Base-by-base conservation (phyloP, 352 stramenopile species). In the Globisporangium sylvaticum region DNA sequence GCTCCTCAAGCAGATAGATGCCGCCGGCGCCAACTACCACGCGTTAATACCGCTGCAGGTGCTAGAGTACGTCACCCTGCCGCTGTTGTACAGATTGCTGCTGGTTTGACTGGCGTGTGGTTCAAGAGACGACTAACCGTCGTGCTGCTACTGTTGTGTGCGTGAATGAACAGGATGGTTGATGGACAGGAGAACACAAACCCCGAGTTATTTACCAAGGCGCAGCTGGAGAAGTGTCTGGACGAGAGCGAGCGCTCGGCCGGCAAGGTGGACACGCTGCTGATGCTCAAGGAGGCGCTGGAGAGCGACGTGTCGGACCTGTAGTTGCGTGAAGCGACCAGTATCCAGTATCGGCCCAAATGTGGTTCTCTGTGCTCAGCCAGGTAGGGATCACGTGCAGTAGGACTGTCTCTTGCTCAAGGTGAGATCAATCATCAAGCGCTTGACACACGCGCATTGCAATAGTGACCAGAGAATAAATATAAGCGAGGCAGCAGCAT, bases 151-250 rank as follows among this genome's bases (percentile, higher is more conserved):
- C 25, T 56, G 9, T 48, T 14, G 15, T 42, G 12, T 34, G 20
- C 2, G 7, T 44, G 12, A 6, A 18, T 42, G 4, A 44, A 25
- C 62, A 87, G 75, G 59, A 84, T 81, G 74, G 64, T 91, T 63
- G 80, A 89, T 57, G 70, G 66, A 4, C 58, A 85, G 44, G 69
- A 84, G 42, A 74, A 77, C 15, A 87, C 78, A 5, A 91, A 91
- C 61, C 83, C 81, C 7, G 83, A 91, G 66, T 70, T 90, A 15
- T 90, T 83, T 64, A 91, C 83, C 0, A 88, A 87, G 67, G 32
- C 65, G 52, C 81, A 90, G 68, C 54, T 91, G 57, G 81, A 91
- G 44, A 81, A 79, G 46, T 90, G 81, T 44, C 61, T 83, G 53
- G 75, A 90, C 3, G 79, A 91, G 61, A 91, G 81, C 66, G 54